phyloP scores from a whole-genome alignment of 140 eudicot genomes.

The Senecio squalidus region DNA sequence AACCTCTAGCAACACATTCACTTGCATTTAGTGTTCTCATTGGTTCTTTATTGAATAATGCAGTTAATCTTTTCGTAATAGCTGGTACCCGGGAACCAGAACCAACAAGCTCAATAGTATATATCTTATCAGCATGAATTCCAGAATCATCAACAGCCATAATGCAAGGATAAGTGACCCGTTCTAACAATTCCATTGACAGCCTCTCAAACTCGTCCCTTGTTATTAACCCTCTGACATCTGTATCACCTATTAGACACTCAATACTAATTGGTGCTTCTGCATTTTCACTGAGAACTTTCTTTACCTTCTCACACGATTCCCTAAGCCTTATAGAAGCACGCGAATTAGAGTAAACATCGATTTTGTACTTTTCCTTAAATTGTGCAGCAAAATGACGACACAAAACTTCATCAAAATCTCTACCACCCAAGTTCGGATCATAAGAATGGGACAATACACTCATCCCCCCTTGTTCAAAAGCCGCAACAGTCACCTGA shows the following conservation, averaged over 20 bases:
- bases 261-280: slow-evolving; percentile 98
- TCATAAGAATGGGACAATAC: slow-evolving; percentile 72
- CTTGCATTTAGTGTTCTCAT: slow-evolving; percentile 69
- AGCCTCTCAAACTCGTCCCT: slow-evolving; percentile 79
- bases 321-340: slow-evolving; percentile 71
- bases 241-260: slow-evolving; percentile 81
- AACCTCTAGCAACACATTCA: slow-evolving; percentile 94
- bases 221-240: slow-evolving; percentile 67
- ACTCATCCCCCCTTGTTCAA: slow-evolving; percentile 54
- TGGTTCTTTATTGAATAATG: slow-evolving; percentile 52
- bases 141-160: slow-evolving; percentile 57
- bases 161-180: slow-evolving; percentile 50
- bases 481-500: slow-evolving; percentile 68
- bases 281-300: slow-evolving; percentile 76
- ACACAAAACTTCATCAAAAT: slow-evolving; percentile 77
- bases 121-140: slow-evolving; percentile 39
- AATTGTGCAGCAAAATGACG: slow-evolving; percentile 54
- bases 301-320: slow-evolving; percentile 80
- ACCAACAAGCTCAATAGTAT: slow-evolving; percentile 80
- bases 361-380: slow-evolving; percentile 45
- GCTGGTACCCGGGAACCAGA: slow-evolving; percentile 88
- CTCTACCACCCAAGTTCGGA: slow-evolving; percentile 71
- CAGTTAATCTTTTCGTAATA: slow-evolving; percentile 35
- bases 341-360: slow-evolving; percentile 52
- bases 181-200: slow-evolving; percentile 48